A percentile compares a stretch with the other conserved stretches of the same genome.
Conservation (phyloP, 345 rosid species). For the Cardamine chenopodiifolia region DNA sequence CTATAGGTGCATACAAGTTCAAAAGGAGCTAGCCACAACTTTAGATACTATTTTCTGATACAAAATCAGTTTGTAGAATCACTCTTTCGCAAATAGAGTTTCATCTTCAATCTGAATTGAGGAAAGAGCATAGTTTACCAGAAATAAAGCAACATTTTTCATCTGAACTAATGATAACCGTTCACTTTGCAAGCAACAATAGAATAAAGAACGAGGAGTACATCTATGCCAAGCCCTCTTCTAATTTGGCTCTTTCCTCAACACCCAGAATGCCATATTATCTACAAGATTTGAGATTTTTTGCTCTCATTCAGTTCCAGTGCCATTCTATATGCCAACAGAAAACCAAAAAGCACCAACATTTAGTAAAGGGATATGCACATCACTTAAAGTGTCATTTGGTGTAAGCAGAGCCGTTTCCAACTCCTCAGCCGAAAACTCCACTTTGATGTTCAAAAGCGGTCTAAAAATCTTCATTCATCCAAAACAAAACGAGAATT, state of each 20-base stretch:
- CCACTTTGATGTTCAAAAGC: conserved; percentile 68
- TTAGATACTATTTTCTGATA: conserved; percentile 1
- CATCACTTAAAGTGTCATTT: conserved; percentile 80
- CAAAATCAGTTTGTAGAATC: neutral
- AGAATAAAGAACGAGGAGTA: neutral
- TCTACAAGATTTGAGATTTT: neutral
- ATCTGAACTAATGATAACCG: neutral
- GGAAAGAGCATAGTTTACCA: neutral
- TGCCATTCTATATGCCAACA: neutral
- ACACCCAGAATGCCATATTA: neutral
- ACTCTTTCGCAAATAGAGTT: neutral
- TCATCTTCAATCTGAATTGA: conserved; percentile 1
- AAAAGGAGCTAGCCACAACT: neutral
- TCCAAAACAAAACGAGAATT: neutral
- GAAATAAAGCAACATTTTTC: conserved; percentile 1
- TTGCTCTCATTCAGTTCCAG: neutral
- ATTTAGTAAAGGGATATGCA: conserved; percentile 90
- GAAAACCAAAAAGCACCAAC: conserved; percentile 53
- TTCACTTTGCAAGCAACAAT: conserved; percentile 18
- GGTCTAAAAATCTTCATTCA: conserved; percentile 71
- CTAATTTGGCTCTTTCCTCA: neutral
- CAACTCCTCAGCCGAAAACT: conserved; percentile 94
- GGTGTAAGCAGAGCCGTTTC: conserved; percentile 90
- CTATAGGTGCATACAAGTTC: neutral
- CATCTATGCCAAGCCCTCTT: neutral